These are phyloP conservation scores for Neofusicoccum cordaticola DNA, from an alignment of 2,329 filamentous ascomycete species.

Conservation along the genomic window DNA sequence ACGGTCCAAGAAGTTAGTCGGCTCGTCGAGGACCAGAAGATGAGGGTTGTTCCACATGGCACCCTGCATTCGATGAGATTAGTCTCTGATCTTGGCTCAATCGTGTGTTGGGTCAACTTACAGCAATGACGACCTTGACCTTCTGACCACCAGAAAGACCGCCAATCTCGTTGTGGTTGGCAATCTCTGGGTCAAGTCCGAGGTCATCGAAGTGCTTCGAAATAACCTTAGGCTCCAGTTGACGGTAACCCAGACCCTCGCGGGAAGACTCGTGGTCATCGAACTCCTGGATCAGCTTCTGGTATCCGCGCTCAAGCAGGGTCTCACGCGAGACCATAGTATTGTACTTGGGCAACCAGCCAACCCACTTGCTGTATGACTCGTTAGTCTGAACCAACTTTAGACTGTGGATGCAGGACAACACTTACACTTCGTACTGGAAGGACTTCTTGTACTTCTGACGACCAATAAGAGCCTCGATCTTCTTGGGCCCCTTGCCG, in stretches of 20 bases:
- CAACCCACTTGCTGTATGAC: conserved; percentile 73
- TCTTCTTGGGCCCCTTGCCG: conserved; percentile 70
- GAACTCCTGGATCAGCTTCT: conserved; percentile 94
- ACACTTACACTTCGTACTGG: conserved; percentile 85
- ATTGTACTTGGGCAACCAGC: conserved; percentile 89
- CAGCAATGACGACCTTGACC: conserved; percentile 94
- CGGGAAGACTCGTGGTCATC: conserved; percentile 98
- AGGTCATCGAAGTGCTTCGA: conserved; percentile 98
- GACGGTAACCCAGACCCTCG: conserved; percentile 93
- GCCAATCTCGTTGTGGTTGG: conserved; percentile 97
- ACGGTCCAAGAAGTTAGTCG: conserved; percentile 98
- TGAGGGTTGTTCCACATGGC: conserved; percentile 92
- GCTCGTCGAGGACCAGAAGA: conserved; percentile 94
- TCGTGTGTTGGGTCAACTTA: conserved; percentile 19
- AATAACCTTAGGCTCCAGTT: conserved; percentile 89
- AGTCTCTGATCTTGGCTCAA: conserved; percentile 67
- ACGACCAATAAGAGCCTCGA: conserved; percentile 89
- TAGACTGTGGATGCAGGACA: no score
- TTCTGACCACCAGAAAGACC: conserved; percentile 96
- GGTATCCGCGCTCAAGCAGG: conserved; percentile 77
- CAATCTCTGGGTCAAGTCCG: conserved; percentile 93
- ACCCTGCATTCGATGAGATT: not conserved
- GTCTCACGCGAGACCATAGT: conserved; percentile 91
- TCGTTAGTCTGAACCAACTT: conserved; percentile 26
- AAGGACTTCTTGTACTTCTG: conserved; percentile 99